A percentile compares a stretch with the other conserved stretches of the same genome.
These are phyloP conservation scores for Fusarium nanum DNA, from an alignment of 2,329 filamentous ascomycete species.

Conservation along the genomic window DNA sequence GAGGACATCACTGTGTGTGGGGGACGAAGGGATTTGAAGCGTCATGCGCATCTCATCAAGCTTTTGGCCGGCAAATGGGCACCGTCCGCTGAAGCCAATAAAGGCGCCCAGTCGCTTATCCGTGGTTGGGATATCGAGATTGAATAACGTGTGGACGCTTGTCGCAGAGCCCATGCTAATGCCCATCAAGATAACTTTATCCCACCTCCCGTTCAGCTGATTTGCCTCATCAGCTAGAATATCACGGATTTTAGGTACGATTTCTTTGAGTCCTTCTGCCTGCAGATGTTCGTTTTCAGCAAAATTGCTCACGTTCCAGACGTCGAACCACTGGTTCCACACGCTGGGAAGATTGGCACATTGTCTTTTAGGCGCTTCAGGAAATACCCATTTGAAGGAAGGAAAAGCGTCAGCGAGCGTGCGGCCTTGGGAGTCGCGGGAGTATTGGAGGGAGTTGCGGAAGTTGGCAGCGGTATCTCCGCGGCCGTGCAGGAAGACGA, in stretches of 20 bases:
- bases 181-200: slow-evolving; percentile 57
- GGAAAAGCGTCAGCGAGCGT: slow-evolving; percentile 56
- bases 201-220: slow-evolving; percentile 51
- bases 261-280: slow-evolving; percentile 55
- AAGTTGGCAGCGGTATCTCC: slow-evolving; percentile 55
- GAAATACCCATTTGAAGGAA: slow-evolving; percentile 63
- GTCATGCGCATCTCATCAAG: slow-evolving; percentile 45
- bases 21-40: background rate
- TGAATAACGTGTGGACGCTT: slow-evolving; percentile 53
- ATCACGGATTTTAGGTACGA: slow-evolving; percentile 49
- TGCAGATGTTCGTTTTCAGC: slow-evolving; percentile 57
- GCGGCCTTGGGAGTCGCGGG: slow-evolving; percentile 47
- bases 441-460: slow-evolving; percentile 46
- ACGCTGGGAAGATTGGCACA: slow-evolving; percentile 42
- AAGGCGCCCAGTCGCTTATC: slow-evolving; percentile 47
- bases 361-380: slow-evolving; percentile 53
- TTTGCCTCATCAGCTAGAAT: slow-evolving; percentile 53
- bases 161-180: slow-evolving; percentile 61
- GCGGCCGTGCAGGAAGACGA: slow-evolving; percentile 60
- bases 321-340: slow-evolving; percentile 63
- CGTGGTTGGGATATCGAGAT: slow-evolving; percentile 44
- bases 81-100: slow-evolving; percentile 54
- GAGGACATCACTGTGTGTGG: slow-evolving; percentile 44
- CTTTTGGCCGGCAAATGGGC: slow-evolving; percentile 51
- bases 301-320: slow-evolving; percentile 57